Base-by-base conservation (phyloP, 1,284 basidiomycete species). In the Puccinia hordei region DNA sequence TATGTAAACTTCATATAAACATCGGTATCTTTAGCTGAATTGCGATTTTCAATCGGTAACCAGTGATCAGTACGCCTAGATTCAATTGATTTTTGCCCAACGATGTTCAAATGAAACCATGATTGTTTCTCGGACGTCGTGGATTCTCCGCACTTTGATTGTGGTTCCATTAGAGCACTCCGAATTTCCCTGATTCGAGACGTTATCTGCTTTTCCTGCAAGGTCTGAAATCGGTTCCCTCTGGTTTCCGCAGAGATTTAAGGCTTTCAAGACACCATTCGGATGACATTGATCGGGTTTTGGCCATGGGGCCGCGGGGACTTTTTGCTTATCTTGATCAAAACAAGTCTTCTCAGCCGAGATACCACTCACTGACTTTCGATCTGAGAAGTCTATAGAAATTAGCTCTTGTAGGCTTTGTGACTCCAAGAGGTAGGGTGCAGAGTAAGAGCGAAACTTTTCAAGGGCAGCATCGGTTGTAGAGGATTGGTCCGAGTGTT, bases 321-420 rank as follows among this genome's bases (percentile, higher is more conserved):
- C 12, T 33, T 33, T 17, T 3, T 59, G 57, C 57, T 59, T 27
- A 74, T 41, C 35, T 30, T 74, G 73, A 44, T 24, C 22, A 27
- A 41, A 27, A 38, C 24, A 8, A 30, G 12, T 59, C 33, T 49
- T 75, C 41, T 75, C 46, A 17, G 57, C 73, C 24, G 59, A 35
- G 4, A 75, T 75, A 2, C 73, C 73, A 65, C 27, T 44, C 55
- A 49, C 46, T 19, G 57, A 59, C 17, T 22, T 61, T 9, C 59
- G 33, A 75, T 75, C 73, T 41, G 57, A 75, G 46, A 75, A 75
- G 65, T 75, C 73, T 38, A 75, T 41, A 13, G 59, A 75, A 30
- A 75, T 63, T 19, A 75, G n/a, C 55, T 75, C 73, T 33, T 49
- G 12, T 65, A 75, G 61, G 55, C 44, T 57, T 46, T 46, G 22